These are phyloP conservation scores for Wakefieldia striispora DNA, from an alignment of 768 basidiomycete species.

Conservation along the genomic window DNA sequence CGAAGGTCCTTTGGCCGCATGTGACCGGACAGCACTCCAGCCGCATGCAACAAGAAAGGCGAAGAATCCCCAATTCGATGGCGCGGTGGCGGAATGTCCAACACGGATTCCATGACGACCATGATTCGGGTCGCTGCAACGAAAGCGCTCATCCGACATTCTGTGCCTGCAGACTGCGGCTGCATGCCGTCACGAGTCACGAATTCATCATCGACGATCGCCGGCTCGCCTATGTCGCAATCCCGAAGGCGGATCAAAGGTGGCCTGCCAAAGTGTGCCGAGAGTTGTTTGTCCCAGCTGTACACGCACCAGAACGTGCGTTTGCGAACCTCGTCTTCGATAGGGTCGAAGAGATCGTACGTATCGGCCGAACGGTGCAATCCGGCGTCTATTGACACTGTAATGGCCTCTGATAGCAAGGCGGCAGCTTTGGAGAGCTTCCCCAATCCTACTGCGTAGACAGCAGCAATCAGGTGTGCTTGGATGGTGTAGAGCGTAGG, in stretches of 20 bases:
- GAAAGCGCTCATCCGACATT: conserved; percentile 80
- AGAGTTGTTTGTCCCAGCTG: conserved; percentile 93
- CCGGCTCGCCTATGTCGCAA: conserved; percentile 88
- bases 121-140: conserved; percentile 73
- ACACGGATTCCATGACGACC: conserved; percentile 84
- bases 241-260: conserved; percentile 84
- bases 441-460: conserved; percentile 89
- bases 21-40: conserved; percentile 62
- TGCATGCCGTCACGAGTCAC: conserved; percentile 72
- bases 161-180: conserved; percentile 65
- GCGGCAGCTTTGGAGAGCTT: conserved; percentile 85
- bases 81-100: conserved; percentile 71
- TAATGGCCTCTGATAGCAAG: conserved; percentile 82
- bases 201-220: conserved; percentile 85
- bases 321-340: conserved; percentile 90
- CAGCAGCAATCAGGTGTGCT: conserved; percentile 86
- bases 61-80: conserved; percentile 60
- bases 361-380: conserved; percentile 85
- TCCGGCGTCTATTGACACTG: conserved; percentile 85
- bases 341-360: conserved; percentile 83
- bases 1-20: conserved; percentile 61
- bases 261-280: conserved; percentile 86
- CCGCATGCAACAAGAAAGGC: conserved; percentile 76
- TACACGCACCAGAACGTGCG: conserved; percentile 97
- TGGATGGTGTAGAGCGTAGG: conserved; percentile 93